phyloP scores from a whole-genome alignment of 495 filamentous ascomycete species.

The Penicillium coffeae region DNA sequence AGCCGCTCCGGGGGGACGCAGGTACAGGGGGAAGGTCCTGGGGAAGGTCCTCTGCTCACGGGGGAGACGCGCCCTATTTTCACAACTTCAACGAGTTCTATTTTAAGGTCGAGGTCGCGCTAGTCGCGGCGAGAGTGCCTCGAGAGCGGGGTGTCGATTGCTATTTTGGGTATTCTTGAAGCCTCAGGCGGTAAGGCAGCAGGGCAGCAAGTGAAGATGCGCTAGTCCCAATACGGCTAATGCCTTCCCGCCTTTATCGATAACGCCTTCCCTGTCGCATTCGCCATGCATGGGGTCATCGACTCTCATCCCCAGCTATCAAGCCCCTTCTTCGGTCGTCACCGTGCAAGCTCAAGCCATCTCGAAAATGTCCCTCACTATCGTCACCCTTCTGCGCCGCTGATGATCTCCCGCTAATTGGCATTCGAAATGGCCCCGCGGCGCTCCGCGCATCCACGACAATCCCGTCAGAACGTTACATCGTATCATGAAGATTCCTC shows the following conservation, averaged over 20 bases:
- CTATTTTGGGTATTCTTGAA: background rate
- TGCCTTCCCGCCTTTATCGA: slow-evolving; percentile 17
- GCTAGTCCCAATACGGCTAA: slow-evolving; percentile 1
- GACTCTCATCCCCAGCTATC: background rate
- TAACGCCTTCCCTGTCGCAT: slow-evolving; percentile 20
- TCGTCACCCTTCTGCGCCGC: no score
- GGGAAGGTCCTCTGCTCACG: background rate
- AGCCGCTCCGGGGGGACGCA: background rate
- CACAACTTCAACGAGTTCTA: slow-evolving; percentile 12
- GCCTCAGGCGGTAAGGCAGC: background rate
- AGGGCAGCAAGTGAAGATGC: background rate
- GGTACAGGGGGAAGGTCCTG: background rate
- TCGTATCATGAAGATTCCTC: slow-evolving; percentile 42
- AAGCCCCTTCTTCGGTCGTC: no score
- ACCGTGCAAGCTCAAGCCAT: no score
- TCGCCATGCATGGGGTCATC: background rate
- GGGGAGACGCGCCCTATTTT: background rate
- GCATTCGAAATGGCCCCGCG: slow-evolving; percentile 8
- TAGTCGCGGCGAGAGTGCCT: slow-evolving; percentile 13
- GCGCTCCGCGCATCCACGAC: slow-evolving; percentile 32
- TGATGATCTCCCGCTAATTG: no score
- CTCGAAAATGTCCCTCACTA: no score
- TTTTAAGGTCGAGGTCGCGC: slow-evolving; percentile 16
- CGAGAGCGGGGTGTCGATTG: slow-evolving; percentile 26
- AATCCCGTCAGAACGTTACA: slow-evolving; percentile 33